Percentiles rank a stretch among this genome's conserved stretches.
These are phyloP conservation scores for Aquanectria penicillioides DNA, from an alignment of 2,329 filamentous ascomycete genomes.

Conservation along the genomic window DNA sequence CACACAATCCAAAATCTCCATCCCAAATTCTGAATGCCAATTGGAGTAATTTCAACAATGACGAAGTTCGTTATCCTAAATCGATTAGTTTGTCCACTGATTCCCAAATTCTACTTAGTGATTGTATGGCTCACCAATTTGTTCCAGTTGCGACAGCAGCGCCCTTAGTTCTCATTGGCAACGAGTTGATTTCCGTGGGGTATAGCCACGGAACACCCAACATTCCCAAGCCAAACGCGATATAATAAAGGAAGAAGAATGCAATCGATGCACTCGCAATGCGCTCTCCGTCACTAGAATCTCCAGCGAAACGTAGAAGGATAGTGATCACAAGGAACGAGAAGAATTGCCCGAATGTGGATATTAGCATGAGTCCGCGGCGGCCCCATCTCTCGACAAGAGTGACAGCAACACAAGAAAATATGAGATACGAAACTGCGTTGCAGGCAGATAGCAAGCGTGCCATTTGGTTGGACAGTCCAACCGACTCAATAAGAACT, in stretches of 20 bases:
- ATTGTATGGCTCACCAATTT: constrained; percentile 16
- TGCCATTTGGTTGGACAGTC: constrained; percentile 57
- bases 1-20: constrained; percentile 65
- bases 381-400: constrained; percentile 23
- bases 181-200: constrained; percentile 48
- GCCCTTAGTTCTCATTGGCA: constrained; percentile 46
- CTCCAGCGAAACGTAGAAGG: constrained; percentile 19
- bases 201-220: constrained; percentile 42
- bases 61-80: constrained; percentile 39
- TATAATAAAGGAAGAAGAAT: constrained; percentile 33
- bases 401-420: constrained; percentile 19
- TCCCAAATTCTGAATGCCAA: constrained; percentile 53
- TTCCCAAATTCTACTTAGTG: fast-evolving
- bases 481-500: constrained; percentile 61
- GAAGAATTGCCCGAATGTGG: constrained; percentile 19
- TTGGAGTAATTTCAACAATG: constrained; percentile 49
- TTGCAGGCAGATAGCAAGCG: constrained; percentile 61
- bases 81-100: background rate
- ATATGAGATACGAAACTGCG: constrained; percentile 34
- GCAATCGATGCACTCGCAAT: constrained; percentile 16
- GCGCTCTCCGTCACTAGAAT: background rate
- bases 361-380: constrained; percentile 30
- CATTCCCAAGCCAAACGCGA: constrained; percentile 29
- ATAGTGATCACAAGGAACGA: constrained; percentile 31
- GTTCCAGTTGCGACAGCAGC: constrained; percentile 28